Percentiles rank a stretch among this genome's conserved stretches.
Evolutionary conservation across 495 filamentous ascomycete species (phyloP).

Genomic region (Hypoxylon subgilvum): DNA sequence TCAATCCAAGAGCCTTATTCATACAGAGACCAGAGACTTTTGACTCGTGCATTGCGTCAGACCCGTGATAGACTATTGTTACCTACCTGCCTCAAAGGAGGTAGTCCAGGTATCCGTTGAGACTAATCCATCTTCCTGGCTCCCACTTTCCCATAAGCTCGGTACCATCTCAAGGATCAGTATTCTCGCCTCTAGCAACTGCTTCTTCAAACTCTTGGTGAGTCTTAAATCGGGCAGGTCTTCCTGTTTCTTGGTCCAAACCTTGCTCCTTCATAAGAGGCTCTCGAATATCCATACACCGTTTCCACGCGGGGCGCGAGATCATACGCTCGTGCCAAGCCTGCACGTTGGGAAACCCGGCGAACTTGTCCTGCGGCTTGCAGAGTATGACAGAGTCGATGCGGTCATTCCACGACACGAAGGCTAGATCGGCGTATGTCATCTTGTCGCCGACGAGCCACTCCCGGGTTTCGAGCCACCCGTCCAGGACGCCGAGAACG

Average conservation of each 20-base stretch:
- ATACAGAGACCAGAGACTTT: too few species aligned
- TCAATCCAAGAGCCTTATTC: too few species aligned
- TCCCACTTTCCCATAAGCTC: too few species aligned
- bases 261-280: conserved; percentile 10
- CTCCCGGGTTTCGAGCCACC: conserved; percentile 39
- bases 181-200: conserved; percentile 20
- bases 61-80: too few species aligned
- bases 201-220: conserved; percentile 6
- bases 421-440: conserved; percentile 51
- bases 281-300: neutral
- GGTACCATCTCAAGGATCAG: too few species aligned
- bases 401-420: conserved; percentile 49
- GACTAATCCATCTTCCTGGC: too few species aligned
- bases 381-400: conserved; percentile 6
- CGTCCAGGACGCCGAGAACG: conserved; percentile 54
- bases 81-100: too few species aligned
- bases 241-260: neutral
- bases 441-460: conserved; percentile 61
- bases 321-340: conserved; percentile 32
- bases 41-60: too few species aligned
- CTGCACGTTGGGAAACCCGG: conserved; percentile 15
- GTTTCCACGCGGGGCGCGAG: conserved; percentile 2
- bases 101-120: too few species aligned
- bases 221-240: neutral
- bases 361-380: conserved; percentile 22